Conservation (phyloP, 2,329 filamentous ascomycete species). For the Epichloe sylvatica region DNA sequence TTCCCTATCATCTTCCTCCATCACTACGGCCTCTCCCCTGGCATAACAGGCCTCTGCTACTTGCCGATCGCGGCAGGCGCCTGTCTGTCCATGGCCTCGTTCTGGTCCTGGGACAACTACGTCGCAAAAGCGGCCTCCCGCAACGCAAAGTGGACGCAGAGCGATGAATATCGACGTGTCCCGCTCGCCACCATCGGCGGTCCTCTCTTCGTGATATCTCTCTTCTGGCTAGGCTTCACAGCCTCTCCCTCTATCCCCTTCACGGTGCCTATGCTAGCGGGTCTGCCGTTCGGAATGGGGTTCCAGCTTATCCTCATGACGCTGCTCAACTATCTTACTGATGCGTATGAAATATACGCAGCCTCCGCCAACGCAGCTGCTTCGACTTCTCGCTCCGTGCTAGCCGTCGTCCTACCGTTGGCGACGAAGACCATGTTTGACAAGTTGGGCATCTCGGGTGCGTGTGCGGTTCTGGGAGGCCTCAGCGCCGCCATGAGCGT, state of each 20-base stretch:
- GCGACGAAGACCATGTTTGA: conserved; percentile 37
- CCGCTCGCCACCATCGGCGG: conserved; percentile 60
- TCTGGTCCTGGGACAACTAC: conserved; percentile 50
- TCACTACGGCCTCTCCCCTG: conserved; percentile 50
- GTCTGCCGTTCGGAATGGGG: conserved; percentile 46
- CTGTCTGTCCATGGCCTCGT: conserved; percentile 42
- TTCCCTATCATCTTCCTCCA: conserved; percentile 56
- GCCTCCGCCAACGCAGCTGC: conserved; percentile 67
- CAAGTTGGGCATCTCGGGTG: conserved; percentile 32
- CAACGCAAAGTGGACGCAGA: conserved; percentile 41
- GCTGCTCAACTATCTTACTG: conserved; percentile 49
- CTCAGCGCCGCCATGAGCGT: conserved; percentile 35
- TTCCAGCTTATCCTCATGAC: conserved; percentile 52
- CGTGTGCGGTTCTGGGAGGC: conserved; percentile 38
- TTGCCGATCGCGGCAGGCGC: conserved; percentile 54
- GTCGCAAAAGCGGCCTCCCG: conserved; percentile 37
- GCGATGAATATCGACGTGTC: conserved; percentile 54
- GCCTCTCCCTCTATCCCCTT: conserved; percentile 34
- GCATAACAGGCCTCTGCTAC: conserved; percentile 53
- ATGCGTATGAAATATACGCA: conserved; percentile 54
- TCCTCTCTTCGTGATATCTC: conserved; percentile 41
- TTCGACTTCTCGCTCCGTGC: conserved; percentile 88
- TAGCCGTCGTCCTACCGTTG: conserved; percentile 58
- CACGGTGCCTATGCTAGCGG: conserved; percentile 43
- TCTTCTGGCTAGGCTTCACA: conserved; percentile 52